These are phyloP conservation scores for Fibroporia radiculosa DNA, from an alignment of 768 basidiomycete genomes.

Conservation along the genomic window DNA sequence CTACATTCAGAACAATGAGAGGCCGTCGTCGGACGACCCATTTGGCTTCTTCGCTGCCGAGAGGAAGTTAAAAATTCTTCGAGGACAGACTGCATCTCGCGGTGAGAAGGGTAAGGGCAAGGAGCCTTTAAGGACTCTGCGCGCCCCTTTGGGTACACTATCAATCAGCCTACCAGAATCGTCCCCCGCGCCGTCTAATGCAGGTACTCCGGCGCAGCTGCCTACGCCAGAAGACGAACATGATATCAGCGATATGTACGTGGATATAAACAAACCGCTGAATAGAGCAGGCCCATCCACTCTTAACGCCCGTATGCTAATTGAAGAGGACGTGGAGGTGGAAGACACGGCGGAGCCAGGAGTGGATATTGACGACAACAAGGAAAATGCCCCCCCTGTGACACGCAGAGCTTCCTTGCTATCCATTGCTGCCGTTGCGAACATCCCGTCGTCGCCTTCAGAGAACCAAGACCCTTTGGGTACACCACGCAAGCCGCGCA, in stretches of 20 bases:
- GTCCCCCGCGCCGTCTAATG: constrained; percentile 5
- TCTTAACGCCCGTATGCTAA: not conserved
- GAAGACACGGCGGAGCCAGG: constrained; percentile 1
- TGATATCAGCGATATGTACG: constrained; percentile 19
- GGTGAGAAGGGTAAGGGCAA: constrained; percentile 6
- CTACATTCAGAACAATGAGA: not conserved
- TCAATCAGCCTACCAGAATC: constrained; percentile 8
- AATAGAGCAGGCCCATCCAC: not conserved
- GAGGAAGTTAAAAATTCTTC: constrained; percentile 15
- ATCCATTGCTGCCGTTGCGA: not conserved
- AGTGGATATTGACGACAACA: constrained; percentile 13
- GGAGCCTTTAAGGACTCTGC: constrained; percentile 2
- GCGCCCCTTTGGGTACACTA: constrained; percentile 17
- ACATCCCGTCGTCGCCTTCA: constrained; percentile 8
- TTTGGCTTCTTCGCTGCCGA: constrained; percentile 23
- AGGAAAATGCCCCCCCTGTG: constrained; percentile 15
- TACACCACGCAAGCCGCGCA: constrained; percentile 19
- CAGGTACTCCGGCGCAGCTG: constrained; percentile 7
- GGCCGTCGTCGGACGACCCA: constrained; percentile 13
- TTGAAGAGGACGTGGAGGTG: constrained; percentile 1
- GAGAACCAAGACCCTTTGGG: constrained; percentile 13
- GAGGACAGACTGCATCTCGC: constrained; percentile 3
- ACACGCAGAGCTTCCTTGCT: not conserved
- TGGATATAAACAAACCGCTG: constrained; percentile 9
- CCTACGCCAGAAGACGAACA: constrained; percentile 19